These are phyloP conservation scores for Phaffia tasmanica DNA, from an alignment of 768 basidiomycete species.

Conservation along the genomic window DNA sequence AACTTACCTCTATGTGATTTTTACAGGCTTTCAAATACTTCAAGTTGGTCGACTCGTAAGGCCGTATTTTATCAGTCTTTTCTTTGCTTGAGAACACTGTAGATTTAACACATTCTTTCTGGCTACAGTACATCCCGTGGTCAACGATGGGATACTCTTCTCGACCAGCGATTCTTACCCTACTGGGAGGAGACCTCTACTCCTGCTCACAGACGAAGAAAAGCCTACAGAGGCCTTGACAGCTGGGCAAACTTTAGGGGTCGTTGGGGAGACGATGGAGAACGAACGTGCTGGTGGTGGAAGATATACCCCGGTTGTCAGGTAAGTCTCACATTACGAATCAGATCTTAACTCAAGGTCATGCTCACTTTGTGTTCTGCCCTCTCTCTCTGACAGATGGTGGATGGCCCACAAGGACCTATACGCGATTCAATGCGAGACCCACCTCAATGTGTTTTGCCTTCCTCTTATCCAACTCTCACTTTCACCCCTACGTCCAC, in stretches of 20 bases:
- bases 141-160: slow-evolving; percentile 13
- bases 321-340: not conserved
- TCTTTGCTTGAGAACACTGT: too few species aligned
- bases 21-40: slow-evolving; percentile 6
- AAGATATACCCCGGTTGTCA: not conserved
- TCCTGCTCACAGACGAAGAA: not conserved
- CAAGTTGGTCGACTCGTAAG: not conserved
- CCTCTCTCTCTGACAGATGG: not conserved
- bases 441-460: slow-evolving; percentile 1
- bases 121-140: not conserved
- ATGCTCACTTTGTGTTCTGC: not conserved
- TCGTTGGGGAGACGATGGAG: slow-evolving; percentile 6
- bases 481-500: too few species aligned
- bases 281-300: not conserved
- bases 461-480: not conserved
- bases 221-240: not conserved
- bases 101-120: too few species aligned
- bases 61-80: too few species aligned
- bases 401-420: slow-evolving; percentile 11
- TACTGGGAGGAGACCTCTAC: not conserved
- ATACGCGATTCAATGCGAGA: not conserved
- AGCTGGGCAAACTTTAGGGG: slow-evolving; percentile 4
- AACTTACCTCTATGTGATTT: not conserved
- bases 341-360: too few species aligned
- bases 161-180: not conserved